Conservation (phyloP, 192 early-diverging fungal species). For the Rhizophagus clarus region DNA sequence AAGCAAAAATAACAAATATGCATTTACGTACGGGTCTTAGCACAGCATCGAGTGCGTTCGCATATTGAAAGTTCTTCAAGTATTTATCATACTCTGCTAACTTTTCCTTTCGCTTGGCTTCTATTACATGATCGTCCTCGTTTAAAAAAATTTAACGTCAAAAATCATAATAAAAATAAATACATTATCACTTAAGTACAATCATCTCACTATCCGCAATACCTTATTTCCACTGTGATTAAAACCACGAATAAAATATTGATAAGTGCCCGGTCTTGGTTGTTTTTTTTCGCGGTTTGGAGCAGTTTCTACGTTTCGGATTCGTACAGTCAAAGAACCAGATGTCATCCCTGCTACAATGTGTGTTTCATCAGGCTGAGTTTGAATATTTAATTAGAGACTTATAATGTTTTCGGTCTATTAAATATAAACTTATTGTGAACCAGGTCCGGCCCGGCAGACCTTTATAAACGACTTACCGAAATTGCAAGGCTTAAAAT, state of each 20-base stretch:
- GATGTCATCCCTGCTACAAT: conserved; percentile 92
- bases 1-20: background rate
- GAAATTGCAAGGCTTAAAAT: conserved; percentile 90
- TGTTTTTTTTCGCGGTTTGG: conserved; percentile 22
- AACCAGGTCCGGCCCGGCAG: too few relatives aligned
- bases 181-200: conserved; percentile 5
- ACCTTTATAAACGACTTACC: conserved; percentile 41
- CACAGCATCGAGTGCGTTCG: conserved; percentile 85
- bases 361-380: conserved; percentile 80
- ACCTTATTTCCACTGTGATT: conserved; percentile 47
- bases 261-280: conserved; percentile 59
- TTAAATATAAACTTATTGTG: too few relatives aligned
- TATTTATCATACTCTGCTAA: conserved; percentile 81
- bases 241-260: conserved; percentile 72
- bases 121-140: conserved; percentile 77
- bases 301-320: conserved; percentile 58
- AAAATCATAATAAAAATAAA: background rate
- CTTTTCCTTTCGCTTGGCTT: conserved; percentile 60
- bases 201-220: background rate
- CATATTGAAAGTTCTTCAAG: conserved; percentile 85
- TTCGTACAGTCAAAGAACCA: conserved; percentile 84
- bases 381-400: conserved; percentile 1
- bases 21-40: conserved; percentile 60
- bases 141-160: conserved; percentile 5
- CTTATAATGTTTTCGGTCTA: background rate